Evolutionary conservation across 768 basidiomycete species (phyloP).

Genomic region (Hygrophoropsis aurantiaca): DNA sequence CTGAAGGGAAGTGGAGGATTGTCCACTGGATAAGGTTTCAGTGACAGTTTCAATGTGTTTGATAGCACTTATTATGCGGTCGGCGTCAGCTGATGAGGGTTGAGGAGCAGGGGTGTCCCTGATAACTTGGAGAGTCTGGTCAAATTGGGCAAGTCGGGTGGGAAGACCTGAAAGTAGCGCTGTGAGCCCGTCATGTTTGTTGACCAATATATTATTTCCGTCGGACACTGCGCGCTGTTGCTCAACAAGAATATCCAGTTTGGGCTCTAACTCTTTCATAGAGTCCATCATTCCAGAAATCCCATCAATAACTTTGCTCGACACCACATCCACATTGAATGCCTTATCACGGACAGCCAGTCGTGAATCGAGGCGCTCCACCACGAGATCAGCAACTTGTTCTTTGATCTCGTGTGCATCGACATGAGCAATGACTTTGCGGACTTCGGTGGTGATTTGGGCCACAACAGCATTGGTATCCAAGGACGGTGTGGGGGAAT

Average conservation of each 20-base stretch:
- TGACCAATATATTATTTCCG: conserved; percentile 36
- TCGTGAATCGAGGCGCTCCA: conserved; percentile 80
- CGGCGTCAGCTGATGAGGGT: conserved; percentile 13
- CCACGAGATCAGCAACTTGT: conserved; percentile 84
- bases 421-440: conserved; percentile 68
- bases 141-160: conserved; percentile 41
- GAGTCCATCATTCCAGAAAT: conserved; percentile 46
- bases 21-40: conserved; percentile 50
- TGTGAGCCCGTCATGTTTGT: conserved; percentile 41
- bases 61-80: conserved; percentile 35
- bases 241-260: conserved; percentile 40
- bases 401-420: conserved; percentile 89
- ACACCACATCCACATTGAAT: conserved; percentile 60
- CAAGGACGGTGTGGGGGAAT: conserved; percentile 33
- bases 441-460: conserved; percentile 67
- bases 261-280: conserved; percentile 36
- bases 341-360: conserved; percentile 75
- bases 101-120: conserved; percentile 16
- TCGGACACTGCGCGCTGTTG: conserved; percentile 42
- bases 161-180: conserved; percentile 49
- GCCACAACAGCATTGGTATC: conserved; percentile 58
- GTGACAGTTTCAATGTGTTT: conserved; percentile 47
- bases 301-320: conserved; percentile 53
- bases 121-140: conserved; percentile 41
- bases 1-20: conserved; percentile 47